Percentiles rank a stretch among this genome's conserved stretches.
These are phyloP conservation scores for Salpingoeca rosetta DNA, from an alignment of 78 protist genomes.

Conservation along the genomic window DNA sequence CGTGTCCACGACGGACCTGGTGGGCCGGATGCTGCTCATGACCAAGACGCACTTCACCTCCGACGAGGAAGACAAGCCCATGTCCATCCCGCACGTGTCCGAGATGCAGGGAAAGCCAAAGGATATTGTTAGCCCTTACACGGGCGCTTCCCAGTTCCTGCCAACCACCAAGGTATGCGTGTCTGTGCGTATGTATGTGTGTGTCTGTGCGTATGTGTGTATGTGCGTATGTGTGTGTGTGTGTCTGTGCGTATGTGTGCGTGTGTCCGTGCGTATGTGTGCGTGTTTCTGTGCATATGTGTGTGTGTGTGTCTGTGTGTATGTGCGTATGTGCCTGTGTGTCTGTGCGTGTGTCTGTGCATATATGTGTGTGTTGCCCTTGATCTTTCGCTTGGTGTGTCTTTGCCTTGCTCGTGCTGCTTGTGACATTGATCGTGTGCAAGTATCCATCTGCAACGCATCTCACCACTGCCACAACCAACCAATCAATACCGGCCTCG, in stretches of 20 bases:
- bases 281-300: too few relatives aligned
- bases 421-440: too few relatives aligned
- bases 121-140: slow-evolving; percentile 31
- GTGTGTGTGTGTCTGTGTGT: too few relatives aligned
- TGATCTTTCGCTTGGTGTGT: too few relatives aligned
- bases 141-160: slow-evolving; percentile 54
- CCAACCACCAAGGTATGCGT: slow-evolving; percentile 24
- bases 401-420: too few relatives aligned
- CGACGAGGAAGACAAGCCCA: background rate
- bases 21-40: slow-evolving; percentile 84
- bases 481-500: background rate
- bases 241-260: background rate
- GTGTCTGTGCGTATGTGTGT: too few relatives aligned
- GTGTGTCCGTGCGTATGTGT: too few relatives aligned
- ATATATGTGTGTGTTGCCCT: too few relatives aligned
- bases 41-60: slow-evolving; percentile 55
- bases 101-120: background rate
- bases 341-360: too few relatives aligned
- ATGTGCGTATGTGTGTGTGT: background rate
- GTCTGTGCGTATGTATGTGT: background rate
- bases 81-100: background rate
- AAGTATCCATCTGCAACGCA: background rate
- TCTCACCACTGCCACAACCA: background rate
- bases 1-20: slow-evolving; percentile 86
- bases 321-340: too few relatives aligned